These are phyloP conservation scores for Lactuca saligna DNA, from an alignment of 129 eudicot species.

Conservation along the genomic window DNA sequence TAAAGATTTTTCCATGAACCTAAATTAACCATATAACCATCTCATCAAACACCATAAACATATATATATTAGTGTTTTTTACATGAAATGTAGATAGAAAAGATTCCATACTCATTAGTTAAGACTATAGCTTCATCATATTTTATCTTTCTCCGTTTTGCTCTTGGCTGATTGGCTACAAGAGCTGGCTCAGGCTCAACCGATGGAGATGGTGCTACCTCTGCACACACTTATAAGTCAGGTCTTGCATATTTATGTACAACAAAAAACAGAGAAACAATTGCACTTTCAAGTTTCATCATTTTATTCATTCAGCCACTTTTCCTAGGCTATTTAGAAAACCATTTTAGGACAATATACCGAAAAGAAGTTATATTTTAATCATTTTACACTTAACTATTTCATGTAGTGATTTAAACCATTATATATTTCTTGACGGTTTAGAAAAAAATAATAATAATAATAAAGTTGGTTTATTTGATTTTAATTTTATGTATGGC, in stretches of 20 bases:
- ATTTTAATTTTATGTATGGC: neutral
- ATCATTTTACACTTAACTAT: no score
- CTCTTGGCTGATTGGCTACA: slow-evolving; percentile 31
- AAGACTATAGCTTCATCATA: slow-evolving; percentile 60
- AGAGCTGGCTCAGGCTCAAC: slow-evolving; percentile 33
- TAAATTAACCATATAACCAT: slow-evolving; percentile 28
- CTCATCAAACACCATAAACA: neutral
- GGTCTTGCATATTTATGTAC: neutral
- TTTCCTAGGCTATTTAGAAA: no score
- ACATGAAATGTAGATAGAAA: neutral
- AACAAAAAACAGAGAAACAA: no score
- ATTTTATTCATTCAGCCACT: no score
- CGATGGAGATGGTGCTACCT: slow-evolving; percentile 45
- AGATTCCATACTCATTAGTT: slow-evolving; percentile 49
- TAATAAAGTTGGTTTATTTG: no score
- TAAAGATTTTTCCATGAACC: slow-evolving; percentile 54
- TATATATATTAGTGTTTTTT: neutral
- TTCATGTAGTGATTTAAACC: no score
- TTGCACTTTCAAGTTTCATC: no score
- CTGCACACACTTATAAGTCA: slow-evolving; percentile 31
- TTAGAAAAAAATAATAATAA: no score
- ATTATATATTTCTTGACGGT: no score
- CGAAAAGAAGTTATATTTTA: no score
- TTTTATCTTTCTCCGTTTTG: slow-evolving; percentile 49
- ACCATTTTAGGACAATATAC: neutral